phyloP scores from a whole-genome alignment of 768 basidiomycete species.

The Boletus vinaceobasis region DNA sequence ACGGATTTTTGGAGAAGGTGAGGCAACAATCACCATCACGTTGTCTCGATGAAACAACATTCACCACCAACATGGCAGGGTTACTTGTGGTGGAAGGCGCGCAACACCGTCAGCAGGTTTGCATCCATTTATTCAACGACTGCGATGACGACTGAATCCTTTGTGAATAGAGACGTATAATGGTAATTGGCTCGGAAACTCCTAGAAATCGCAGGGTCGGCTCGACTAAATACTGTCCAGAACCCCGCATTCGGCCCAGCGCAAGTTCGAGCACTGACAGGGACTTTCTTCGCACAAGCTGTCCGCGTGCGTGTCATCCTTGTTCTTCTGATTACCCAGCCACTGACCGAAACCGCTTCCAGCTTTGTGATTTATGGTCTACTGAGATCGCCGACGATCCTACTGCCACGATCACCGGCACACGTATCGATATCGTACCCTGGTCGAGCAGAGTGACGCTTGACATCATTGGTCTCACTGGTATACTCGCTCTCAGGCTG shows the following conservation, averaged over 20 bases:
- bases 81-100: conserved; percentile 44
- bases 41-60: neutral
- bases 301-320: neutral
- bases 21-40: neutral
- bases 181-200: conserved; percentile 18
- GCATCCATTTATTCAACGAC: neutral
- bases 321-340: neutral
- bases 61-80: conserved; percentile 34
- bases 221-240: conserved; percentile 23
- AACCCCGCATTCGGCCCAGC: conserved; percentile 65
- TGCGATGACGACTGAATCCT: neutral
- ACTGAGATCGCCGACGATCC: conserved; percentile 31
- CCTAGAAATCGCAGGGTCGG: neutral
- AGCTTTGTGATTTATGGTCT: conserved; percentile 50
- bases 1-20: conserved; percentile 42
- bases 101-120: conserved; percentile 40
- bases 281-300: conserved; percentile 56
- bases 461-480: conserved; percentile 42
- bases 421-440: conserved; percentile 30
- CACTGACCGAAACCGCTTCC: neutral
- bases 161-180: conserved; percentile 21
- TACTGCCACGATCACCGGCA: conserved; percentile 9
- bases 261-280: conserved; percentile 56
- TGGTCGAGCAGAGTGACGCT: conserved; percentile 38
- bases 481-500: conserved; percentile 14